These are phyloP conservation scores for Dichotomocladium elegans DNA, from an alignment of 371 early-diverging fungal species.

Conservation along the genomic window DNA sequence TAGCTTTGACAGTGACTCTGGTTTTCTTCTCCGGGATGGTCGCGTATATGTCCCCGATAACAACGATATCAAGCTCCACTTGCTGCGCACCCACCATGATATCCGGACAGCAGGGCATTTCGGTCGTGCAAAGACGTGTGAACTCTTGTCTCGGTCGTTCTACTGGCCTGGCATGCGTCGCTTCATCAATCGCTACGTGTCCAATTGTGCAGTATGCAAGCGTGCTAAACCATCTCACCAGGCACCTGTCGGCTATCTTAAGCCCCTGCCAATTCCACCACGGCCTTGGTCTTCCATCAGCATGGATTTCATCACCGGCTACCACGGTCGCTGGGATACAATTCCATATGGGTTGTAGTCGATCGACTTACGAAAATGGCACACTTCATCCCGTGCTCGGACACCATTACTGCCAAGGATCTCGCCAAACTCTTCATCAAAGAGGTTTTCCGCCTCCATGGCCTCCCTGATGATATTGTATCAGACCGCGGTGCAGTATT, in stretches of 20 bases:
- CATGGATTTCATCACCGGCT: conserved; percentile 46
- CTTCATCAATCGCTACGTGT: conserved; percentile 29
- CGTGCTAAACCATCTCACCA: conserved; percentile 20
- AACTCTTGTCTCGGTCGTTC: conserved; percentile 24
- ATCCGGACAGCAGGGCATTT: conserved; percentile 38
- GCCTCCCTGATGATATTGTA: conserved; percentile 37
- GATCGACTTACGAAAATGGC: not conserved
- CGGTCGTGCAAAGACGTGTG: conserved; percentile 38
- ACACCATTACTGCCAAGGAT: conserved; percentile 5
- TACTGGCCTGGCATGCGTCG: conserved; percentile 42
- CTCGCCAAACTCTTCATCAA: conserved; percentile 26
- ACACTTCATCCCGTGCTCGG: not conserved
- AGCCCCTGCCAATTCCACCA: conserved; percentile 32
- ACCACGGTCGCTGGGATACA: conserved; percentile 23
- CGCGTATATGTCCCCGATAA: conserved; percentile 21
- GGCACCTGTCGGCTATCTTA: conserved; percentile 27
- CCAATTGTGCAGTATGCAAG: conserved; percentile 40
- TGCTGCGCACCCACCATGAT: conserved; percentile 34
- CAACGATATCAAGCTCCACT: conserved; percentile 7
- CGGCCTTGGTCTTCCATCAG: conserved; percentile 38
- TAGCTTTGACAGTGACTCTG: not conserved
- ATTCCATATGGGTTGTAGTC: not conserved
- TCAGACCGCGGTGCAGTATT: conserved; percentile 45
- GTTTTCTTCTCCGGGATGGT: conserved; percentile 16
- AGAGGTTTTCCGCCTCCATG: conserved; percentile 30